Conservation (phyloP, 208 protist genomes). For the Leishmania gerbilli region DNA sequence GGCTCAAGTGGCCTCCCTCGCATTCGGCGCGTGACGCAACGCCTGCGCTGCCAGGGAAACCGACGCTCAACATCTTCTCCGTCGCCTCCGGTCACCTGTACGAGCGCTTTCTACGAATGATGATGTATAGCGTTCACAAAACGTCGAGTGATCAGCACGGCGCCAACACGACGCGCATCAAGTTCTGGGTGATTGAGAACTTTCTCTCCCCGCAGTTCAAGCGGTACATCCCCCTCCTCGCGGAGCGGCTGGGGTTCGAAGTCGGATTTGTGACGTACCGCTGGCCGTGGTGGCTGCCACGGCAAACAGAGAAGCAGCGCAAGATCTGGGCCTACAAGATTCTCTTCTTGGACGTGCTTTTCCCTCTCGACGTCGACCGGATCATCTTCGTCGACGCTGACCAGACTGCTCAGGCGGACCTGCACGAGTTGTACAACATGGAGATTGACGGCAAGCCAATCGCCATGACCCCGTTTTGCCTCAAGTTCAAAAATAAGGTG, state of each 20-base stretch:
- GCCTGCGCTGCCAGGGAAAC: constrained; percentile 29
- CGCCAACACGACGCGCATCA: constrained; percentile 90
- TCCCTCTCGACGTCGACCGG: constrained; percentile 96
- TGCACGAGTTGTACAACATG: constrained; percentile 97
- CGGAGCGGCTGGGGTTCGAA: constrained; percentile 93
- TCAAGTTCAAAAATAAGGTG: constrained; percentile 76
- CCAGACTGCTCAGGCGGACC: constrained; percentile 90
- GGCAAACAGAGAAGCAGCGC: constrained; percentile 97
- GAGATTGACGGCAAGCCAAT: constrained; percentile 94
- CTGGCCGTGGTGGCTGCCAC: constrained; percentile 97
- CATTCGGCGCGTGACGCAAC: neutral
- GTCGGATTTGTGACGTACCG: constrained; percentile 97
- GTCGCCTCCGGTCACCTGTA: constrained; percentile 98
- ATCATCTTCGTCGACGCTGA: constrained; percentile 99
- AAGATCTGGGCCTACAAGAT: constrained; percentile 99
- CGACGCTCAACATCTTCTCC: constrained; percentile 98
- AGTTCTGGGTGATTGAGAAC: constrained; percentile 99
- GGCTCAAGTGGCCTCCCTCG: constrained; percentile 36
- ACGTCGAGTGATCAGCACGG: constrained; percentile 83
- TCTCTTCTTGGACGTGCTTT: constrained; percentile 99
- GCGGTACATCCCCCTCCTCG: constrained; percentile 86
- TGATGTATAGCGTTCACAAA: constrained; percentile 97
- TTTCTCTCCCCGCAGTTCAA: constrained; percentile 98
- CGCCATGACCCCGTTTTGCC: constrained; percentile 98
- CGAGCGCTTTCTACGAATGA: constrained; percentile 98